Conservation (phyloP, 306 rosid species). For the Canavalia ensiformis region DNA sequence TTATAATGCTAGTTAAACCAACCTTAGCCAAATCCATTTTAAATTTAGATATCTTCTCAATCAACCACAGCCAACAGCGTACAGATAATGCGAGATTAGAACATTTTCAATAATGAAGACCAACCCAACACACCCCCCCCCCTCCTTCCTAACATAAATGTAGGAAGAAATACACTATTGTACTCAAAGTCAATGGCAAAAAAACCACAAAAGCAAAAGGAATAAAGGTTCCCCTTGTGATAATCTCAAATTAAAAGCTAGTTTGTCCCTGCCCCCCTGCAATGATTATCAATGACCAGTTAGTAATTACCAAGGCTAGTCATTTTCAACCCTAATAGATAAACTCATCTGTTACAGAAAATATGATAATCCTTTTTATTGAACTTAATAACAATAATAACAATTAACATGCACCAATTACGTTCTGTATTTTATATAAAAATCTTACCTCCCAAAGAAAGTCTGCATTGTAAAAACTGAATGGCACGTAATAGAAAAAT, state of each 20-base stretch:
- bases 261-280: background rate
- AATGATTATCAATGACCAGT: background rate
- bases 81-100: background rate
- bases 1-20: conserved; percentile 31
- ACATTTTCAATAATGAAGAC: background rate
- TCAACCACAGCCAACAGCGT: conserved; percentile 7
- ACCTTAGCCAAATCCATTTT: conserved; percentile 1
- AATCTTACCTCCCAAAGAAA: background rate
- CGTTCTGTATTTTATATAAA: background rate
- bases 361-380: background rate
- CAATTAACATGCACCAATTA: background rate
- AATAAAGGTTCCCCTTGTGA: background rate
- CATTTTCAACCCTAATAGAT: background rate
- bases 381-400: background rate
- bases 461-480: background rate
- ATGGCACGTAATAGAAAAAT: background rate
- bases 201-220: background rate
- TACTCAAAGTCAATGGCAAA: background rate
- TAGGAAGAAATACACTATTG: background rate
- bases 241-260: background rate
- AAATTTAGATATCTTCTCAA: conserved; percentile 1
- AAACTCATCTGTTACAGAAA: background rate
- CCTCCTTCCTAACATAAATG: background rate
- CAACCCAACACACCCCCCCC: background rate
- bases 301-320: background rate